These are phyloP conservation scores for Phytophthora tubulina DNA, from an alignment of 352 stramenopile species.

Conservation along the genomic window DNA sequence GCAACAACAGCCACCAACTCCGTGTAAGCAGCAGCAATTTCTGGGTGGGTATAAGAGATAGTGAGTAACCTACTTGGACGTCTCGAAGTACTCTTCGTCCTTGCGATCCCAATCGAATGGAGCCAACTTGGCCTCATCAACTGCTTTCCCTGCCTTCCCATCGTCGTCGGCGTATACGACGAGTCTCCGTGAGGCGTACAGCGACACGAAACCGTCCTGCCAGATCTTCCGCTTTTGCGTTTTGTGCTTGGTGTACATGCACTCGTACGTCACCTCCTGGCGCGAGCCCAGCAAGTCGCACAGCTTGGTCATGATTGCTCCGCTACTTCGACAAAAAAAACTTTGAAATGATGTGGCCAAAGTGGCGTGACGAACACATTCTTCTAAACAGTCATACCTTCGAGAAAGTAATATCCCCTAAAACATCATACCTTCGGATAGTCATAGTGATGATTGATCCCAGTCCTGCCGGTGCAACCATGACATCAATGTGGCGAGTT, in stretches of 20 bases:
- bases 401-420: too few species aligned
- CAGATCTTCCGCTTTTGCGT: constrained; percentile 87
- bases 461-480: too few species aligned
- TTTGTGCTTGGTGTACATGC: constrained; percentile 92
- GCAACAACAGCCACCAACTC: background rate
- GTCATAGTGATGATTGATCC: too few species aligned
- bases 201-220: constrained; percentile 78
- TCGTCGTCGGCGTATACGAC: constrained; percentile 68
- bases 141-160: constrained; percentile 49
- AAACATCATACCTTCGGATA: too few species aligned
- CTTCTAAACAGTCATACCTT: constrained; percentile 2
- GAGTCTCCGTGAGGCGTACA: constrained; percentile 62
- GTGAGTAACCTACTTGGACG: constrained; percentile 56
- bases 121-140: constrained; percentile 71
- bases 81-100: constrained; percentile 67
- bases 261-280: constrained; percentile 68
- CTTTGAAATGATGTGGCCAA: background rate
- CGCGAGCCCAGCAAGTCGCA: constrained; percentile 56
- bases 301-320: constrained; percentile 60
- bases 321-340: too few species aligned
- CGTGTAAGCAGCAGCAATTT: background rate
- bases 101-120: constrained; percentile 64
- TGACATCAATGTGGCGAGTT: too few species aligned
- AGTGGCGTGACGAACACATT: background rate
- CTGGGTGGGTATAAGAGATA: background rate